A percentile compares a stretch with the other conserved stretches of the same genome.
These are phyloP conservation scores for Maudiozyma bulderi DNA, from an alignment of 805 yeast genomes.

Conservation along the genomic window DNA sequence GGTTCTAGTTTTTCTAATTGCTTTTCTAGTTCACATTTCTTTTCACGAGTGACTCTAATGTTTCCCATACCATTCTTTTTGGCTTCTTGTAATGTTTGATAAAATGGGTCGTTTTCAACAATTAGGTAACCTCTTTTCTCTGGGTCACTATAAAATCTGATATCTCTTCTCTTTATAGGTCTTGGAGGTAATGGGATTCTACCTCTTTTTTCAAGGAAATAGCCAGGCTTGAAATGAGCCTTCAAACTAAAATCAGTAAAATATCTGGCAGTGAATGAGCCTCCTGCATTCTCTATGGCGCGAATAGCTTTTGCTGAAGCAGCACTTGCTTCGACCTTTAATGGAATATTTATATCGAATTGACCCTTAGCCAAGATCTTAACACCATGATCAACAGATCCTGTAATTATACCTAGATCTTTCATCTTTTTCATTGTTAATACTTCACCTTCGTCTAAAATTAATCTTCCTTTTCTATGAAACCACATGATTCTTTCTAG, in stretches of 20 bases:
- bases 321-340: conserved; percentile 71
- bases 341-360: conserved; percentile 42
- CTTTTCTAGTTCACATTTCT: conserved; percentile 26
- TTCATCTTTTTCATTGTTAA: conserved; percentile 72
- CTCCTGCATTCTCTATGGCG: conserved; percentile 63
- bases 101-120: conserved; percentile 30
- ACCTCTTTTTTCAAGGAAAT: conserved; percentile 60
- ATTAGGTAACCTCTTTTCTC: conserved; percentile 68
- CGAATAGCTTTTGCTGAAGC: conserved; percentile 70
- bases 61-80: conserved; percentile 13
- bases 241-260: conserved; percentile 56
- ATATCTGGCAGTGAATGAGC: conserved; percentile 64
- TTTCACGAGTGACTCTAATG: conserved; percentile 15
- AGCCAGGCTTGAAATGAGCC: conserved; percentile 69
- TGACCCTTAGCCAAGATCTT: conserved; percentile 66
- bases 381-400: conserved; percentile 69
- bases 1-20: conserved; percentile 30
- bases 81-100: conserved; percentile 18
- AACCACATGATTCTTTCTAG: conserved; percentile 62
- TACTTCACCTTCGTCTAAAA: conserved; percentile 46
- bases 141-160: conserved; percentile 63
- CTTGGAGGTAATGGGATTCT: conserved; percentile 76
- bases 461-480: conserved; percentile 56
- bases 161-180: conserved; percentile 75
- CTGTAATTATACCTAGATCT: conserved; percentile 61